phyloP scores from a whole-genome alignment of 441 rosid species.

The Brassica hybrid region DNA sequence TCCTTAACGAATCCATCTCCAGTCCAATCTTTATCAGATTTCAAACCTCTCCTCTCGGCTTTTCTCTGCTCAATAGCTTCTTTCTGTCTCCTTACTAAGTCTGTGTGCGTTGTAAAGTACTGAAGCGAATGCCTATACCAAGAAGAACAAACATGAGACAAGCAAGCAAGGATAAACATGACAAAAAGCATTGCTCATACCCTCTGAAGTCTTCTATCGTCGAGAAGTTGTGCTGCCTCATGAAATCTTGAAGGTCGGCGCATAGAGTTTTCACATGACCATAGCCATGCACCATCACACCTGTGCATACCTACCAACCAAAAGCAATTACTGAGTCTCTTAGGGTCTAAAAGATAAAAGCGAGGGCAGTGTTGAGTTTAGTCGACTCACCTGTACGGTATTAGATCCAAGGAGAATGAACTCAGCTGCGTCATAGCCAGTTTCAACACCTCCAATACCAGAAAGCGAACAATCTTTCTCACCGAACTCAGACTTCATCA shows the following conservation, averaged over 20 bases:
- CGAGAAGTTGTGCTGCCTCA: conserved; percentile 83
- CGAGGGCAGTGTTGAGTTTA: background rate
- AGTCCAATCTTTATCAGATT: conserved; percentile 95
- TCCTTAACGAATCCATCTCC: no score
- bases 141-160: conserved; percentile 6
- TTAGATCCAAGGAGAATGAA: conserved; percentile 92
- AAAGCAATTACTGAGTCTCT: background rate
- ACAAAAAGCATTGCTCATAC: conserved; percentile 44
- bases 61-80: conserved; percentile 82
- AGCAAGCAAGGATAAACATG: background rate
- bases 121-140: conserved; percentile 67
- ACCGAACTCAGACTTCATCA: no score
- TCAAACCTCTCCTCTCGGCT: conserved; percentile 74
- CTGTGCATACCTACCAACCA: conserved; percentile 79
- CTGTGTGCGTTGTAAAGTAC: conserved; percentile 91
- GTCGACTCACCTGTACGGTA: conserved; percentile 90
- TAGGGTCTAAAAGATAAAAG: background rate
- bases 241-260: conserved; percentile 84
- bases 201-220: conserved; percentile 93
- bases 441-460: no score
- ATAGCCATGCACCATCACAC: conserved; percentile 98
- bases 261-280: no score
- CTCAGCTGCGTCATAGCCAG: no score
- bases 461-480: no score
- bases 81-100: conserved; percentile 76